Conservation (phyloP, 352 stramenopile species). For the Ophiocytium majus region DNA sequence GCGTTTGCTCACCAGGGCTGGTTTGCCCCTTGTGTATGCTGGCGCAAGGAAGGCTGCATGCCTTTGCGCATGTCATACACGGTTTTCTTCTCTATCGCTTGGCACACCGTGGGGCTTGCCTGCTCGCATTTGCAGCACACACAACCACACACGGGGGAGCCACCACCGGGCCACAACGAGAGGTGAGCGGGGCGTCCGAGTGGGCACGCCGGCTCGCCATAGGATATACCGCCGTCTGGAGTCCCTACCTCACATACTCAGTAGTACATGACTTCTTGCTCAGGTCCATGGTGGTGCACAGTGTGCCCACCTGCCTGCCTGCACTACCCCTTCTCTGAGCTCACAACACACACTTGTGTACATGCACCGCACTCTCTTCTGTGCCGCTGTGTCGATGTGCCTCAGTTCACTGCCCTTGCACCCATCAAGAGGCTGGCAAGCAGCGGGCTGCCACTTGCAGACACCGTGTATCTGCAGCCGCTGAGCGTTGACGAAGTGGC, state of each 20-base stretch:
- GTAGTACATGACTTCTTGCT: not conserved
- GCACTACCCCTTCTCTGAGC: not conserved
- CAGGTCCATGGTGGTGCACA: not conserved
- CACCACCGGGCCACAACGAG: too few species aligned
- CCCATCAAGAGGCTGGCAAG: conserved; percentile 15
- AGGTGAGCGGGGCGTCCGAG: too few species aligned
- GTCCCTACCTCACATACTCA: not conserved
- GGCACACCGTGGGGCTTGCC: too few species aligned
- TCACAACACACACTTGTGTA: too few species aligned
- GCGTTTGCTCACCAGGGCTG: not conserved
- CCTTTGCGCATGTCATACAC: too few species aligned
- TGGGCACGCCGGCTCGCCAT: too few species aligned
- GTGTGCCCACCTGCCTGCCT: not conserved
- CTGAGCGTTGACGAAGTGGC: conserved; percentile 44
- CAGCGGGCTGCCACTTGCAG: conserved; percentile 45
- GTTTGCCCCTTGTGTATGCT: not conserved
- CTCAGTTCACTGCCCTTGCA: not conserved
- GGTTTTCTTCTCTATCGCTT: too few species aligned
- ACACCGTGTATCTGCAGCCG: conserved; percentile 49
- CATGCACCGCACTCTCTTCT: too few species aligned
- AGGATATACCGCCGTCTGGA: not conserved
- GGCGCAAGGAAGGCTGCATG: too few species aligned
- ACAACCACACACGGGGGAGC: too few species aligned
- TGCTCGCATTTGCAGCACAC: too few species aligned
- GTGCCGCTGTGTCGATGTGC: not conserved